phyloP scores from a whole-genome alignment of 2,329 filamentous ascomycete species.

The Aureobasidium zeae region DNA sequence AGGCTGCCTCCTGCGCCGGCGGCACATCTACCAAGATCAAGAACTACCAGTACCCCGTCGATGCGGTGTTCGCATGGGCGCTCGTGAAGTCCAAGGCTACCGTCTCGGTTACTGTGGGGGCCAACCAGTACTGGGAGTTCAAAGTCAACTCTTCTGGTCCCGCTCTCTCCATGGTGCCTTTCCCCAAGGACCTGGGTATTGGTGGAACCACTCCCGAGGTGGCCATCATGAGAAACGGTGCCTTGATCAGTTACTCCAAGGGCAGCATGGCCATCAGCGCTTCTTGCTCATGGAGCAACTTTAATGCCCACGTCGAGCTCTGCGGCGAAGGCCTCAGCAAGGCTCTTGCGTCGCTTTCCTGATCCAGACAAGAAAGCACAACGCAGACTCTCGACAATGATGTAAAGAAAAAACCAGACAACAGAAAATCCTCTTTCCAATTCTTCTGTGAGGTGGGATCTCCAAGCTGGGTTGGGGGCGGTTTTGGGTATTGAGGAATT shows the following conservation, averaged over 20 bases:
- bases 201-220: constrained; percentile 26
- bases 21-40: constrained; percentile 26
- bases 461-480: too few relatives aligned
- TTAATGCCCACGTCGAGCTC: constrained; percentile 31
- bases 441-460: too few relatives aligned
- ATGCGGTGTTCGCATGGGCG: constrained; percentile 33
- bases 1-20: constrained; percentile 26
- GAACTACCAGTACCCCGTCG: constrained; percentile 27
- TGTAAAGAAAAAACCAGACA: too few relatives aligned
- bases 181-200: constrained; percentile 24
- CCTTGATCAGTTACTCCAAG: constrained; percentile 21
- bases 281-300: constrained; percentile 28
- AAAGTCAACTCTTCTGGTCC: constrained; percentile 25
- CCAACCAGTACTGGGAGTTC: constrained; percentile 29
- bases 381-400: too few relatives aligned
- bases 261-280: constrained; percentile 24
- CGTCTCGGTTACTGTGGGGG: constrained; percentile 28
- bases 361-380: too few relatives aligned
- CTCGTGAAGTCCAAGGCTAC: constrained; percentile 26
- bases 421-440: too few relatives aligned
- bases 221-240: constrained; percentile 25
- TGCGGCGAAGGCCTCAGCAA: constrained; percentile 24
- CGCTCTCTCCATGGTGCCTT: constrained; percentile 26
- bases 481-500: too few relatives aligned
- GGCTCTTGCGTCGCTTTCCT: not conserved